Base-by-base conservation (phyloP, 1,284 basidiomycete genomes). In the Tylopilus orsonianus region DNA sequence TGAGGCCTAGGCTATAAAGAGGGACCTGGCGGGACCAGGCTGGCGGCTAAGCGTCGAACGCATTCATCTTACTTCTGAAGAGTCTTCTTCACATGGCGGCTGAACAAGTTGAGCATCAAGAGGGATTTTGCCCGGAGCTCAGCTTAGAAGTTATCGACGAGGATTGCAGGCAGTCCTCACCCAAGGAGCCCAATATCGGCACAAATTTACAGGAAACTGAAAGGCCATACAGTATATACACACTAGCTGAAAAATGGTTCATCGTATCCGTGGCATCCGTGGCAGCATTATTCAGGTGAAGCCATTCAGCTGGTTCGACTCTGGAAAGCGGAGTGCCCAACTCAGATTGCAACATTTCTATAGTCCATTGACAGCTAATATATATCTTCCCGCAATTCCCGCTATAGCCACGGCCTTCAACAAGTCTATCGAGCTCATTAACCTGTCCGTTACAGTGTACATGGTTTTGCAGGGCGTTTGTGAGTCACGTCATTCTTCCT, bases 361-460 rank as follows among this genome's bases (percentile, higher is more conserved):
- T 32, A 88, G 85, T 57, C 85, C 87, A 3, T 64, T 91, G 22
- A 84, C 87, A 2, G 76, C 84, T 4, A 90, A 84, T 51, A 84
- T 89, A 48, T 92, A 89, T 62, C 80, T 90, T 51, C 87, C 88
- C 8, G 86, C 85, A 3, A 84, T 92, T 41, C 88, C 87, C 0
- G 73, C 76, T 2, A 72, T 92, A 20, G 74, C 83, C 0, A 51
- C 55, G 5, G 84, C 73, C 2, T 87, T 92, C 53, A 56, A 81
- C 55, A 80, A 83, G 50, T 78, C 81, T 0, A 74, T 75, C 3
- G 85, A 89, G 55, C 67, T 82, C 16, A 87, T 90, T 37, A 89
- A 91, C 57, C 60, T 91, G 29, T 87, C 87, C 1, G 84, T 91
- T 23, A 90, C 87, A 0, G 77, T 87, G 48, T 89, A 90, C 63